A percentile compares a stretch with the other conserved stretches of the same genome.
Evolutionary conservation across 177 flowering plant species (phyloP).

Genomic region (Vitis hybrid): DNA sequence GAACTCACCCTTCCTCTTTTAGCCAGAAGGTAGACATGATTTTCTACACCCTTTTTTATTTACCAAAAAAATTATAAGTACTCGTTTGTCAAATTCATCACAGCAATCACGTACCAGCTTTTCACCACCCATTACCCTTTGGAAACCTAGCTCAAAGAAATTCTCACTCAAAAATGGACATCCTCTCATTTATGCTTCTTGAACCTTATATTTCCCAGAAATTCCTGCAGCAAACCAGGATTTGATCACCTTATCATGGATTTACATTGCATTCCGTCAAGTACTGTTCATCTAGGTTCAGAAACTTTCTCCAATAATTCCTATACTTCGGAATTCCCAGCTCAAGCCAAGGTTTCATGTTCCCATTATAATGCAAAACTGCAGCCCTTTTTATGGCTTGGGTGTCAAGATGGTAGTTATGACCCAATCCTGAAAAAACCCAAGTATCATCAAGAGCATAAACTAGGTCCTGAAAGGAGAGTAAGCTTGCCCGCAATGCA

Average conservation of each 20-base stretch:
- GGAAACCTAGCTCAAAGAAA: conserved; percentile 8
- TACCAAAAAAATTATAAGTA: conserved; percentile 18
- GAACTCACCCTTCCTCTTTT: conserved; percentile 11
- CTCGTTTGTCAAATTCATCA: not conserved
- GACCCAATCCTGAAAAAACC: conserved; percentile 82
- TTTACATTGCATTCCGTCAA: conserved; percentile 81
- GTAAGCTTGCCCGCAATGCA: conserved; percentile 60
- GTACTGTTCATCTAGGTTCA: conserved; percentile 58
- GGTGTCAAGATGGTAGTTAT: conserved; percentile 52
- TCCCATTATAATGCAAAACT: conserved; percentile 90
- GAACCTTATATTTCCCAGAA: conserved; percentile 7
- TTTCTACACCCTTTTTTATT: conserved; percentile 2
- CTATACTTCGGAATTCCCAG: conserved; percentile 76
- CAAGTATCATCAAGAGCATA: conserved; percentile 58
- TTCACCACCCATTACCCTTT: not conserved
- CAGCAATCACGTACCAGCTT: not conserved
- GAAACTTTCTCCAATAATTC: conserved; percentile 59
- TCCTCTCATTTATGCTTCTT: conserved; percentile 2
- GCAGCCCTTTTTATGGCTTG: conserved; percentile 53
- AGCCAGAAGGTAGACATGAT: not conserved
- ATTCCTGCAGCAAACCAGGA: not conserved
- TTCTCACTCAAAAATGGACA: conserved; percentile 9
- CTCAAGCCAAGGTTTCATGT: conserved; percentile 98
- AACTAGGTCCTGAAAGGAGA: conserved; percentile 61
- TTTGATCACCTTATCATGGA: conserved; percentile 25